Evolutionary conservation across 2,329 filamentous ascomycete genomes (phyloP), one percentile per base, ranked within the genome.

Genomic region (Fusarium nodosum): DNA sequence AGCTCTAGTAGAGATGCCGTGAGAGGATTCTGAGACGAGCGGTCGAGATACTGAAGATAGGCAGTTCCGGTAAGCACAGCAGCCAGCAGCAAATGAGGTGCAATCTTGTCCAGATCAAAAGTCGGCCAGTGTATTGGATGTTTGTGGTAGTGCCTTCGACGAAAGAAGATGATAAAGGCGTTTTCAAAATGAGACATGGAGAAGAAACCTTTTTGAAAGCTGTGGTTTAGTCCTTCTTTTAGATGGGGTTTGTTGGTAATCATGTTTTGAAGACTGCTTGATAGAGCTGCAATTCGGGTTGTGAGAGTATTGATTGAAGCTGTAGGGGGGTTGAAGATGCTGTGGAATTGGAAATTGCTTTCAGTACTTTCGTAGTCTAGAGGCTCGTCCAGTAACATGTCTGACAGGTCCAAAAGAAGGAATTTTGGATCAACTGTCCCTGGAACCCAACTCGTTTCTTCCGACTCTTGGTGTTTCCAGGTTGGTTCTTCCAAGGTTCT

Each of bases 41-140:
- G 42, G 1, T 46, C 22, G 1, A 45, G 31, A 2, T 60, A 30
- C 18, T 55, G 46, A 1, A 60, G 9, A 9, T 60, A 67, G 5
- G 50, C 28, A 10, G 69, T 57, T 2, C 69, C 69, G 0, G 54
- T 54, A 2, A 72, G 9, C 0, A 54, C 22, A 4, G 56, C 44
- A 2, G 56, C 63, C 1, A 72, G 36, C 0, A 72, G 26, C 2
- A 72, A 11, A 8, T 64, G 69, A 2, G 54, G 47, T n/a, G 46
- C 22, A 5, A 50, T 44, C 5, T 38, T 48, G 4, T 71, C 54
- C 2, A 68, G 63, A 7, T 64, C 44, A 13, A 72, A 72, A 7
- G 69, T 65, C 8, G 69, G 59, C 69, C 69, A 72, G 22, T 72
- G 69, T 7, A 72, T 56, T 0, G 47, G 44, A 2, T 53, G 33